These are phyloP conservation scores for Hericium rajendrae DNA, from an alignment of 768 basidiomycete genomes.

Conservation along the genomic window DNA sequence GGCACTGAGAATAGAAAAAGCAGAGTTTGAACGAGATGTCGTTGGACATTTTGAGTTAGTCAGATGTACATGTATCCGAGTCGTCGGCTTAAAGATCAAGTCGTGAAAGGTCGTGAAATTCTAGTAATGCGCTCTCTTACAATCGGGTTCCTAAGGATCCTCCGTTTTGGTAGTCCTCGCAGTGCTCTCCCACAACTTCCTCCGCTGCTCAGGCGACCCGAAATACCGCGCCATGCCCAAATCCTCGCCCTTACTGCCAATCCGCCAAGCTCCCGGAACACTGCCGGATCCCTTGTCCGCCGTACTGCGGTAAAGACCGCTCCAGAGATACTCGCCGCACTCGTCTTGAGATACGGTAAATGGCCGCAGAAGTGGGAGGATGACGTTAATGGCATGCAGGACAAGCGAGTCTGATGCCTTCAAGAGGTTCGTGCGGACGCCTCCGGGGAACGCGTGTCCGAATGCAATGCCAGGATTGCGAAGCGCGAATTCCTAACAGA, in stretches of 20 bases:
- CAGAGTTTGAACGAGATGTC: too few species aligned
- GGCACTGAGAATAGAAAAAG: too few species aligned
- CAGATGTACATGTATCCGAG: too few species aligned
- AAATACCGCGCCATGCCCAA: background rate
- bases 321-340: background rate
- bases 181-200: background rate
- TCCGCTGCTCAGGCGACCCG: background rate
- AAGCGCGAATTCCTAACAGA: background rate
- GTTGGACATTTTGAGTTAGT: too few species aligned
- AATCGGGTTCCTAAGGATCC: too few species aligned
- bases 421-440: background rate
- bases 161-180: background rate
- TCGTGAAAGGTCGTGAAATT: too few species aligned
- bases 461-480: background rate
- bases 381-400: background rate
- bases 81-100: too few species aligned
- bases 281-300: background rate
- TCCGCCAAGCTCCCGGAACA: background rate
- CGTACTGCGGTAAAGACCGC: background rate
- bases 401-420: background rate
- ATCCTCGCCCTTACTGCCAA: background rate
- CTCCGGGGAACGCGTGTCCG: background rate
- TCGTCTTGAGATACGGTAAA: background rate
- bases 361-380: background rate
- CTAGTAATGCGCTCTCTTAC: too few species aligned